A percentile compares a stretch with the other conserved stretches of the same genome.
phyloP scores from a whole-genome alignment of 148 eudicot genomes.

The Nyssa sinensis region DNA sequence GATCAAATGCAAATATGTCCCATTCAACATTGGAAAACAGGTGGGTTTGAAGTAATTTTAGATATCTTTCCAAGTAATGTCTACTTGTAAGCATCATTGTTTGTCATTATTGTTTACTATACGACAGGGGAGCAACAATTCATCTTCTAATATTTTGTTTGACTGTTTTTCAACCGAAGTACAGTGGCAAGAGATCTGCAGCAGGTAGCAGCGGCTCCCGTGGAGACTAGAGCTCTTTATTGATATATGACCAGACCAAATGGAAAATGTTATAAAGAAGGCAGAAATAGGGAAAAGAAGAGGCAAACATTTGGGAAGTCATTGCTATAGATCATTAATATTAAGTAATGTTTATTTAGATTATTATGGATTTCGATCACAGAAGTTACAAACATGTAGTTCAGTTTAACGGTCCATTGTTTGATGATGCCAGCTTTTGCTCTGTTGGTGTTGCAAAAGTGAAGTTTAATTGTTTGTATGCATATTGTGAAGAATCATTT shows the following conservation, averaged over 20 bases:
- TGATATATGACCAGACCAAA: too few relatives aligned
- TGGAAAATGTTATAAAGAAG: too few relatives aligned
- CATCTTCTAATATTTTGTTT: neutral
- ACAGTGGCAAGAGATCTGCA: slow-evolving; percentile 57
- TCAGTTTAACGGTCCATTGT: neutral
- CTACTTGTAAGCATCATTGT: neutral
- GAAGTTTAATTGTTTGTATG: neutral
- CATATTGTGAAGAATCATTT: neutral
- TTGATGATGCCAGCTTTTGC: too few relatives aligned
- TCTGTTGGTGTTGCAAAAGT: neutral
- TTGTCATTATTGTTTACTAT: neutral
- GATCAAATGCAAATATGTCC: slow-evolving; percentile 84
- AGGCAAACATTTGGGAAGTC: neutral
- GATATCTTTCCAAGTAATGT: neutral
- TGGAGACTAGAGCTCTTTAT: slow-evolving; percentile 33
- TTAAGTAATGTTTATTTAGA: neutral
- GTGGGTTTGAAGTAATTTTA: slow-evolving; percentile 24
- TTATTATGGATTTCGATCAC: neutral
- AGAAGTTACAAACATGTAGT: neutral
- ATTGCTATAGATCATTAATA: neutral
- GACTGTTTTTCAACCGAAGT: slow-evolving; percentile 40
- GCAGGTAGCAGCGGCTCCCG: slow-evolving; percentile 34
- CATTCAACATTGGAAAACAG: slow-evolving; percentile 85
- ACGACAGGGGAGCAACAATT: neutral
- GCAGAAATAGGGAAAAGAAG: neutral